Conservation (phyloP, 148 eudicot genomes). For the Silene conica region DNA sequence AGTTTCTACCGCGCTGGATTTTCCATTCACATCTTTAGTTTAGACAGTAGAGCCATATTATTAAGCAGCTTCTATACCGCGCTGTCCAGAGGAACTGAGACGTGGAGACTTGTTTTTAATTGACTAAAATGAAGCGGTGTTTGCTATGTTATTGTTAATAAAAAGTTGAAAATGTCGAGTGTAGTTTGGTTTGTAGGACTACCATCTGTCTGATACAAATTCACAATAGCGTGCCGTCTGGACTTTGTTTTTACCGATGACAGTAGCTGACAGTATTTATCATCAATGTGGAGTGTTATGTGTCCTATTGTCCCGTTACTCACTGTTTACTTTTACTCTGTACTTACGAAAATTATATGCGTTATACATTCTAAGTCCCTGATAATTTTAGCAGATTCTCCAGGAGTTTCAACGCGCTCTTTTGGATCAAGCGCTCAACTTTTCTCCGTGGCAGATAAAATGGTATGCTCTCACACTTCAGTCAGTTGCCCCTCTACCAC, state of each 20-base stretch:
- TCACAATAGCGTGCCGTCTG: not conserved
- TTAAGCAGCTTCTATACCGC: not conserved
- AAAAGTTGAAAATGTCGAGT: not conserved
- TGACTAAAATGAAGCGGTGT: not conserved
- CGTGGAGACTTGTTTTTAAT: not conserved
- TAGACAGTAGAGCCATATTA: not conserved
- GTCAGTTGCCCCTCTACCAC: not conserved
- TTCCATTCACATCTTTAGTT: not conserved
- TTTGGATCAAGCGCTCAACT: conserved; percentile 35
- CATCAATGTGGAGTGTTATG: not conserved
- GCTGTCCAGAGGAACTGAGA: not conserved
- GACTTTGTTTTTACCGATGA: not conserved
- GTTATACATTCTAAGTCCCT: not conserved
- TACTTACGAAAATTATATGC: not conserved
- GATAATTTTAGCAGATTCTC: conserved; percentile 45
- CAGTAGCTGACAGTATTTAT: not conserved
- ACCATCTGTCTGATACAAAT: not conserved
- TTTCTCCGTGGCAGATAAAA: conserved; percentile 35
- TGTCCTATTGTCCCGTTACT: not conserved
- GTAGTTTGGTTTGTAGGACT: not conserved
- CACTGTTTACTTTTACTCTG: not conserved
- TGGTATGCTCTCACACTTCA: conserved; percentile 37
- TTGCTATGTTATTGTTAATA: not conserved
- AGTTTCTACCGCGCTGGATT: not conserved
- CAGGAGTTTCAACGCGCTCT: conserved; percentile 34